Conservation (phyloP, 2,329 filamentous ascomycete genomes). For the Paecilomyces sp. region DNA sequence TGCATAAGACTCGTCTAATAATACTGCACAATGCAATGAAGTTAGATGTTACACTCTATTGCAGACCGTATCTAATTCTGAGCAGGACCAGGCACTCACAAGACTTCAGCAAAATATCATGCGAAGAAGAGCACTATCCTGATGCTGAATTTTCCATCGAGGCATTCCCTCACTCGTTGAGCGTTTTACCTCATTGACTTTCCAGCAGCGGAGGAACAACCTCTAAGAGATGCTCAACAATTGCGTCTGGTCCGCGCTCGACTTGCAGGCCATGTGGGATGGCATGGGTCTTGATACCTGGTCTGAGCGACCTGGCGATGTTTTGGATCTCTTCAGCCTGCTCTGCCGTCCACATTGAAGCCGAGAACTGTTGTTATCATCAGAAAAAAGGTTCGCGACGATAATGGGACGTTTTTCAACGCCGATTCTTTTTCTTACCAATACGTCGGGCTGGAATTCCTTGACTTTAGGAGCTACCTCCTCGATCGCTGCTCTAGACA, state of each 20-base stretch:
- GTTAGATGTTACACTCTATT: no score
- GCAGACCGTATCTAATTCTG: no score
- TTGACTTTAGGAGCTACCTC: conserved; percentile 49
- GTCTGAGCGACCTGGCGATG: conserved; percentile 28
- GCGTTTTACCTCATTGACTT: conserved; percentile 8
- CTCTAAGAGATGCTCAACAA: conserved; percentile 35
- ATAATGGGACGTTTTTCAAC: no score
- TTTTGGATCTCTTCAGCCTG: conserved; percentile 30
- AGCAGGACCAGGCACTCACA: no score
- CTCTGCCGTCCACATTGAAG: conserved; percentile 50
- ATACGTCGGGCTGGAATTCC: conserved; percentile 46
- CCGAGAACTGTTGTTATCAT: conserved; percentile 46
- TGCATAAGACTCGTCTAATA: no score
- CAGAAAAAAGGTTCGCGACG: background rate
- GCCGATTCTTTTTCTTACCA: conserved; percentile 35
- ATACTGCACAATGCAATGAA: no score
- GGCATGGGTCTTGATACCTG: conserved; percentile 35
- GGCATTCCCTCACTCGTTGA: background rate
- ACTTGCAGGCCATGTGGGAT: conserved; percentile 37
- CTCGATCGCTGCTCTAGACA: conserved; percentile 35
- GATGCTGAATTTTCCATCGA: background rate
- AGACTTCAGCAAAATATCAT: background rate
- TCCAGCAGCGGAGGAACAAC: conserved; percentile 33
- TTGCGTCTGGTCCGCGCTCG: conserved; percentile 34
- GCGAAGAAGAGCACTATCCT: background rate